A percentile compares a stretch with the other conserved stretches of the same genome.
Conservation (phyloP, 768 basidiomycete species). For the Serendipita sp. region DNA sequence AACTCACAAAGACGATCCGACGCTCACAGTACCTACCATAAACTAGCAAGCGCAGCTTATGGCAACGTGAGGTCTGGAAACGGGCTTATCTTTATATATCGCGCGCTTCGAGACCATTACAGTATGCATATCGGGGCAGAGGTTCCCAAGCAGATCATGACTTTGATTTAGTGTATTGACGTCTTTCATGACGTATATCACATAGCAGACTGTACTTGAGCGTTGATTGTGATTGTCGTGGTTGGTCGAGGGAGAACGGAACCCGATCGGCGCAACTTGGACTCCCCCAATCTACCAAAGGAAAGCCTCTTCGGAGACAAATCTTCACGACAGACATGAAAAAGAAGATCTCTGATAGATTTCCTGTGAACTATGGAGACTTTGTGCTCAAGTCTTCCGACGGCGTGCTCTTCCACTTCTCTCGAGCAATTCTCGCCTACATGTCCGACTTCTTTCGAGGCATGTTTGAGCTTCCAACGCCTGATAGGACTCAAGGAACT, state of each 20-base stretch:
- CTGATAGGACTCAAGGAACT: background rate
- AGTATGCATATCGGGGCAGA: slow-evolving; percentile 16
- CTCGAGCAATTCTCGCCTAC: background rate
- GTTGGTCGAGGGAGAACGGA: too few relatives aligned
- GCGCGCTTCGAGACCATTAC: slow-evolving; percentile 61
- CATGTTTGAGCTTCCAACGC: background rate
- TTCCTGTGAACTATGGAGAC: background rate
- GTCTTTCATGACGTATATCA: too few relatives aligned
- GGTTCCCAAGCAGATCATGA: too few relatives aligned
- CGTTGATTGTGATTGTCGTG: too few relatives aligned
- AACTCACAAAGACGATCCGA: slow-evolving; percentile 71
- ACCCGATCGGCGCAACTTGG: too few relatives aligned
- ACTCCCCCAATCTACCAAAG: too few relatives aligned
- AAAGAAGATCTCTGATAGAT: background rate
- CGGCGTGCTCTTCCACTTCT: background rate
- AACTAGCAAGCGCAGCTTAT: slow-evolving; percentile 71
- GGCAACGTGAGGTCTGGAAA: slow-evolving; percentile 65
- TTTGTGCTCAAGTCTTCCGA: background rate
- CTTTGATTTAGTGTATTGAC: too few relatives aligned
- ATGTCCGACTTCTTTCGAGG: background rate
- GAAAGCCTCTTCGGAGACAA: too few relatives aligned
- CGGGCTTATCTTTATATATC: slow-evolving; percentile 41
- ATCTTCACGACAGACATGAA: too few relatives aligned
- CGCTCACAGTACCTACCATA: slow-evolving; percentile 83
- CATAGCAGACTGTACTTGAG: too few relatives aligned